Percentiles rank a stretch among this genome's conserved stretches.
Evolutionary conservation across 805 yeast species (phyloP).

Genomic region (Candida montana): DNA sequence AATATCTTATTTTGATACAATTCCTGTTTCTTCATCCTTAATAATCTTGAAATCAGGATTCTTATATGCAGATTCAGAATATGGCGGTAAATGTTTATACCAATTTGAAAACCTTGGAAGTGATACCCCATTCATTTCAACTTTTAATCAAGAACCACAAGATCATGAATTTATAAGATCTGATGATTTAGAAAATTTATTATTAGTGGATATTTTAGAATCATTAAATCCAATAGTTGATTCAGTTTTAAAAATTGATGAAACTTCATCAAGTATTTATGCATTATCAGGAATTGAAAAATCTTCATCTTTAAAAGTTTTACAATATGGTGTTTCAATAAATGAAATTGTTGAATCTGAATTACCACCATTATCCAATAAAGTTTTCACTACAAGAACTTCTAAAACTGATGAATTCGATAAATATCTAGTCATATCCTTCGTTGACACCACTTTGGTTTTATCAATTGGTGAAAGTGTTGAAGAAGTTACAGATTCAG

Average conservation of each 20-base stretch:
- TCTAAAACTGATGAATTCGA: slow-evolving; percentile 43
- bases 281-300: slow-evolving; percentile 39
- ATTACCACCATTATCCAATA: slow-evolving; percentile 59
- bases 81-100: slow-evolving; percentile 60
- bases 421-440: slow-evolving; percentile 60
- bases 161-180: slow-evolving; percentile 24
- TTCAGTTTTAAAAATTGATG: slow-evolving; percentile 29
- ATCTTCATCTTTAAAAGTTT: slow-evolving; percentile 40
- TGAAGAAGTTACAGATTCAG: slow-evolving; percentile 66
- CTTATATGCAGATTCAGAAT: slow-evolving; percentile 59
- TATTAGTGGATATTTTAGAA: slow-evolving; percentile 45
- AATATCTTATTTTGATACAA: slow-evolving; percentile 73
- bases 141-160: slow-evolving; percentile 30
- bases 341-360: slow-evolving; percentile 68
- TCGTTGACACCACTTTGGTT: slow-evolving; percentile 63
- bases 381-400: slow-evolving; percentile 59
- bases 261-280: slow-evolving; percentile 34
- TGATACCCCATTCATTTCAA: slow-evolving; percentile 35
- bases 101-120: slow-evolving; percentile 78
- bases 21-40: slow-evolving; percentile 52
- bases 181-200: slow-evolving; percentile 47
- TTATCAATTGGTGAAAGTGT: slow-evolving; percentile 75
- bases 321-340: slow-evolving; percentile 55
- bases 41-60: slow-evolving; percentile 71
- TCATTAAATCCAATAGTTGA: slow-evolving; percentile 48